These are phyloP conservation scores for Trichosporon sp. DNA, from an alignment of 1,284 basidiomycete genomes.

Conservation along the genomic window DNA sequence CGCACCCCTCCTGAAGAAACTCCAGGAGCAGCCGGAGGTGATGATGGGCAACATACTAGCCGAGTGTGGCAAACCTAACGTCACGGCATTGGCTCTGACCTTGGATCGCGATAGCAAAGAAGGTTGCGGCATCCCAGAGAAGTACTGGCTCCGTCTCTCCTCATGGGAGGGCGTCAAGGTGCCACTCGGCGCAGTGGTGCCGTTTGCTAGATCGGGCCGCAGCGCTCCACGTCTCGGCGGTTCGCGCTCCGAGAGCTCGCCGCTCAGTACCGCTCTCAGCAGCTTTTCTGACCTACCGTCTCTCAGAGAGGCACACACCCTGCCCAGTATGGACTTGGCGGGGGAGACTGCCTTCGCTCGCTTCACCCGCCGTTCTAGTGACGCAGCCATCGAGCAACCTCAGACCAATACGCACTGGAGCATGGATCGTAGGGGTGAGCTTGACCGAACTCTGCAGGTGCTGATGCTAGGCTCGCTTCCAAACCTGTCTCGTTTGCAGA, in stretches of 20 bases:
- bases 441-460: not conserved
- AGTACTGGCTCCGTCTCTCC: conserved; percentile 21
- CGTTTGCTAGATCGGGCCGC: not conserved
- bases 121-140: conserved; percentile 43
- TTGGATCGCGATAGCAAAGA: conserved; percentile 24
- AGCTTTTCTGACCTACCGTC: not conserved
- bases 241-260: not conserved
- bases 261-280: not conserved
- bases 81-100: conserved; percentile 24
- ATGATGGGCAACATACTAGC: conserved; percentile 34
- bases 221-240: not conserved
- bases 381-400: not conserved
- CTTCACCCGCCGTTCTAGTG: not conserved
- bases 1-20: conserved; percentile 17
- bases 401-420: not conserved
- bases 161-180: conserved; percentile 19
- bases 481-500: not conserved
- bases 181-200: conserved; percentile 12
- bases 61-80: conserved; percentile 21
- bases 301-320: not conserved
- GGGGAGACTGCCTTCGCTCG: not conserved
- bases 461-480: conserved; percentile 2
- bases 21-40: conserved; percentile 18
- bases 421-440: not conserved
- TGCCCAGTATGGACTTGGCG: not conserved